phyloP scores from a whole-genome alignment of 768 basidiomycete species.

The Psilocybe sp. region DNA sequence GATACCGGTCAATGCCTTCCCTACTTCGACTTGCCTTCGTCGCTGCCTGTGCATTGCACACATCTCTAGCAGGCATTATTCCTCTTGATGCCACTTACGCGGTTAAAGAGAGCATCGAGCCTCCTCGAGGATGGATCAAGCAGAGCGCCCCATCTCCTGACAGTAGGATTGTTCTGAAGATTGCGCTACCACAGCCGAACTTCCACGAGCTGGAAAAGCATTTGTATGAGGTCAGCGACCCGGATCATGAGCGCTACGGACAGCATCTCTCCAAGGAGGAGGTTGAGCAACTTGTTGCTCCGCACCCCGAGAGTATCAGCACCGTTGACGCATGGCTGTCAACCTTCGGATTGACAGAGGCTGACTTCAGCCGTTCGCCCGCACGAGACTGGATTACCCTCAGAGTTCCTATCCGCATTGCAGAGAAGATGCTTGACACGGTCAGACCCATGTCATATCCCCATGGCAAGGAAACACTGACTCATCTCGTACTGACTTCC shows the following conservation, averaged over 20 bases:
- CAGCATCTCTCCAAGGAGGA: slow-evolving; percentile 62
- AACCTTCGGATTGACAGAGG: slow-evolving; percentile 47
- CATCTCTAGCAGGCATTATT: slow-evolving; percentile 15
- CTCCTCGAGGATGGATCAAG: slow-evolving; percentile 50
- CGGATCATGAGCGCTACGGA: slow-evolving; percentile 48
- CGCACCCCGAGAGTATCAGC: slow-evolving; percentile 51
- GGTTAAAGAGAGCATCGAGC: slow-evolving; percentile 29
- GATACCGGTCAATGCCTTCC: slow-evolving; percentile 10
- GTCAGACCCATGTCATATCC: slow-evolving; percentile 11
- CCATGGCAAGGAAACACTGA: neutral
- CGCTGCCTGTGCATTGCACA: slow-evolving; percentile 13
- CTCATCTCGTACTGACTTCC: neutral
- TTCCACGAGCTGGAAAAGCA: slow-evolving; percentile 46
- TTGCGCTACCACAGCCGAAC: slow-evolving; percentile 52
- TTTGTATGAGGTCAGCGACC: slow-evolving; percentile 56
- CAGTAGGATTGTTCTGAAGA: slow-evolving; percentile 51
- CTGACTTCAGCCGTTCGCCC: slow-evolving; percentile 47
- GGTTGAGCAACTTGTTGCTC: slow-evolving; percentile 60
- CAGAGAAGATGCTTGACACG: slow-evolving; percentile 69
- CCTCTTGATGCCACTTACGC: slow-evolving; percentile 21
- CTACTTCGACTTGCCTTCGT: slow-evolving; percentile 12
- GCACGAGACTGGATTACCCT: slow-evolving; percentile 68
- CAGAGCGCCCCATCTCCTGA: slow-evolving; percentile 40
- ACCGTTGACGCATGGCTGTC: slow-evolving; percentile 61
- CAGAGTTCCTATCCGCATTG: slow-evolving; percentile 52